A percentile compares a stretch with the other conserved stretches of the same genome.
Evolutionary conservation across 345 rosid genomes (phyloP).

Genomic region (Jatropha curcas): DNA sequence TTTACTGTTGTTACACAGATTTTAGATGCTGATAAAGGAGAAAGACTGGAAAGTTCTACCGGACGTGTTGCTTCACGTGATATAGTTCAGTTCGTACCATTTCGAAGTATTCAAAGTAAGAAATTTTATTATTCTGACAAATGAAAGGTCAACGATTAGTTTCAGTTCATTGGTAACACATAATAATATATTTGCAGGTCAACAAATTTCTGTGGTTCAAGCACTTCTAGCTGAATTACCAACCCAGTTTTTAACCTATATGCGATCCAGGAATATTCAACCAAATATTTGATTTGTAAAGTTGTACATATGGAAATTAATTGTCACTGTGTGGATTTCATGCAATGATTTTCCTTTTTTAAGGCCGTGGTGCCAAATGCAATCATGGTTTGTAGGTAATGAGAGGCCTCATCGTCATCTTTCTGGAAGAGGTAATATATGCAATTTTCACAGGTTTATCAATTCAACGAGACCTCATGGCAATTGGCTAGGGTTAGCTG

Average conservation of each 20-base stretch:
- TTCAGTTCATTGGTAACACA: background rate
- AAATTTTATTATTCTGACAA: background rate
- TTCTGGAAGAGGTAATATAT: background rate
- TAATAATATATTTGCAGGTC: slow-evolving; percentile 58
- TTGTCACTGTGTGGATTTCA: slow-evolving; percentile 14
- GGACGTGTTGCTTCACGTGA: slow-evolving; percentile 94
- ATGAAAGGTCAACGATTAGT: background rate
- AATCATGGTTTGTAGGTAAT: slow-evolving; percentile 1
- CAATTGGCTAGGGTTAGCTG: background rate
- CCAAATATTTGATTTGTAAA: slow-evolving; percentile 45
- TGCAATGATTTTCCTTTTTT: slow-evolving; percentile 16
- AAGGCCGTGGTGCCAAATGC: slow-evolving; percentile 12
- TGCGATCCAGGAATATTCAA: slow-evolving; percentile 67
- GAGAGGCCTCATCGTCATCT: slow-evolving; percentile 6
- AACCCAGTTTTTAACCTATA: slow-evolving; percentile 69
- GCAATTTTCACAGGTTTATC: background rate
- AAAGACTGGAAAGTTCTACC: slow-evolving; percentile 73
- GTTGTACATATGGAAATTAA: slow-evolving; percentile 28
- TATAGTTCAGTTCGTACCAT: slow-evolving; percentile 89
- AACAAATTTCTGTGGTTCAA: slow-evolving; percentile 76
- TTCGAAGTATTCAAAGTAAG: slow-evolving; percentile 78
- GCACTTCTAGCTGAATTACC: slow-evolving; percentile 87
- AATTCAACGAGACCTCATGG: background rate
- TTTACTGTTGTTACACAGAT: slow-evolving; percentile 35
- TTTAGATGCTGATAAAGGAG: slow-evolving; percentile 89